Evolutionary conservation across 495 filamentous ascomycete genomes (phyloP), one percentile per base, ranked within the genome.

Genomic region (Penicillium cosmopolitanum): DNA sequence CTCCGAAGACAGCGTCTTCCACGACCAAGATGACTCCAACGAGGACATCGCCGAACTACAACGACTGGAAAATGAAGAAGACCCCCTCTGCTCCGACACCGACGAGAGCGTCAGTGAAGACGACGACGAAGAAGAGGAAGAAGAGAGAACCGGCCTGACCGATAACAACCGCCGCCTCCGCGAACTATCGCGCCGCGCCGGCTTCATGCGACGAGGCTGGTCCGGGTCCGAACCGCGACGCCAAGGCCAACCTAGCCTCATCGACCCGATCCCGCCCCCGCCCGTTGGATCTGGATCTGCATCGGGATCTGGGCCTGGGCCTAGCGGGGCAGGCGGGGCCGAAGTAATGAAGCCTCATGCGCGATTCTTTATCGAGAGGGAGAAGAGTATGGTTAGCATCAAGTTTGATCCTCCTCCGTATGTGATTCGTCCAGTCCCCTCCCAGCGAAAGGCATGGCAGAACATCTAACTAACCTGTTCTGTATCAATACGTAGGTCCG

Each of bases 351-450:
- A 80, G 55, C 90, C 90, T 3, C 84, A 90, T 74, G 90, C 91
- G 5, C 82, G 72, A 28, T 96, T 96, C 76, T 89, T 88, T 68
- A 96, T 95, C 56, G 84, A 87, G 65, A 84, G 82, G 66, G 79
- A 87, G 60, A 92, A 92, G 76, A 92, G 85, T 76, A 92, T 87
- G 74, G 91, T 92, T 68, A 92, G 86, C 62, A 86, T 98, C 61
- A 87, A 84, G 61, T 98, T 98, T 70, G 89, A 96, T 64, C 93
- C 94, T 44, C 88, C 92, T 33, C 85, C 95, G 76, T 96, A 86
- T 70, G n/a, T n/a, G n/a, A n/a, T n/a, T n/a, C n/a, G n/a, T n/a
- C n/a, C n/a, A n/a, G n/a, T n/a, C n/a, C n/a, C n/a, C n/a, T n/a
- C n/a, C n/a, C n/a, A 38, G 15, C 0, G 15, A 12, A 38, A 38